Base-by-base conservation (phyloP, 768 basidiomycete species). In the Fomitopsis pulvina region DNA sequence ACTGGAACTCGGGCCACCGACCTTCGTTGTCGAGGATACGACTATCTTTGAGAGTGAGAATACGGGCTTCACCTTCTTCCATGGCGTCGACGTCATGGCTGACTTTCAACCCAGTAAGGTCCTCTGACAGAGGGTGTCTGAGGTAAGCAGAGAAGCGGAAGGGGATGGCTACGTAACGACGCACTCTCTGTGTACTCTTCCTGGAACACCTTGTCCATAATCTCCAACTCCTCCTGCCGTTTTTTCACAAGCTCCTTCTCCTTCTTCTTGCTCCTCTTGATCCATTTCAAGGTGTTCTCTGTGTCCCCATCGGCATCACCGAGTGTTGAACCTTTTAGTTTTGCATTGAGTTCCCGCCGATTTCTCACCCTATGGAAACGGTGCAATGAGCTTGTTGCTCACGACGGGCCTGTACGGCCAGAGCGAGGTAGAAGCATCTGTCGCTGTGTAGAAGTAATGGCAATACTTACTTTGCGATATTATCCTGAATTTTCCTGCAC, bases 31-130 rank as follows among this genome's bases (percentile, higher is more conserved):
- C 94, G 37, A 99, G 83, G 53, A 99, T 87, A 39, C 92, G 85
- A 62, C 85, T 87, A 63, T 97, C 95, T 80, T 96, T 96, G 64
- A 98, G 73, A 3, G 96, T 99, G 59, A 99, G 84, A 74, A 99
- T 92, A 58, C 85, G 84, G 57, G 90, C 91, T 68, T 96, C 87
- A 58, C 95, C 94, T 68, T 95, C 93, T 54, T 85, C 88, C 68
- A 99, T 76, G 57, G 79, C 87, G 52, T 93, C 87, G 57, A 94
- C 84, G 75, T 89, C 92, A 71, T 98, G 96, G 73, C 78, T 85
- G 66, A 98, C 96, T 78, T 96, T 97, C 55, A 99, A 72, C 41
- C 96, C 96, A 53, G 77, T 81, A 58, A 98, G 79, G 71, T 96
- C 92, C 72, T 83, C 91, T 94, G 60, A 5, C 44, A 50, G 11